Conservation (phyloP, 2,329 filamentous ascomycete species). For the Neofusicoccum kwambonambiense region DNA sequence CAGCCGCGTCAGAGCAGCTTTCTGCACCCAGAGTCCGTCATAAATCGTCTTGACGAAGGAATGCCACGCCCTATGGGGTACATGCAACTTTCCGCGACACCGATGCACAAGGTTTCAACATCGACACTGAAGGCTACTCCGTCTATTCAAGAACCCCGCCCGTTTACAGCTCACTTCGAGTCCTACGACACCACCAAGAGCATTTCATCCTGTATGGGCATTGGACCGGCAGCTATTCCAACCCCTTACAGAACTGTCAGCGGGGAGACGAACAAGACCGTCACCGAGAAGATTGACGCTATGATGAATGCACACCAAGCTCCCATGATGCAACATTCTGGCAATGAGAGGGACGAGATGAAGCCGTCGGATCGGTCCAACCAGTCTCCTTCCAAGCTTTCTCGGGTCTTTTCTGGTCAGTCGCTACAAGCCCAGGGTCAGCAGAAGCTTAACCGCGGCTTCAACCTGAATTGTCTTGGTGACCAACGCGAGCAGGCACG, state of each 20-base stretch:
- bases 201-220: conserved; percentile 11
- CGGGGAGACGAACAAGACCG: background rate
- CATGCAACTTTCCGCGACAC: background rate
- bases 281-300: background rate
- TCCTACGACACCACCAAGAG: conserved; percentile 5
- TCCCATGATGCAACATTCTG: conserved; percentile 13
- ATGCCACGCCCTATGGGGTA: background rate
- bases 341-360: conserved; percentile 10
- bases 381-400: conserved; percentile 24
- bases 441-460: conserved; percentile 29
- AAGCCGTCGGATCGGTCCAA: background rate
- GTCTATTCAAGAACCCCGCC: background rate
- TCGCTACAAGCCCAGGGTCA: conserved; percentile 24
- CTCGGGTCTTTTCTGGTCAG: conserved; percentile 20
- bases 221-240: background rate
- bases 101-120: background rate
- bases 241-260: background rate
- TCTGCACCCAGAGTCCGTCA: background rate
- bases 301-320: background rate
- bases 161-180: background rate
- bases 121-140: conserved; percentile 1
- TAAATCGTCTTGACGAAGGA: background rate
- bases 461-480: conserved; percentile 25
- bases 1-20: background rate
- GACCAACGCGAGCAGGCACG: conserved; percentile 22